Evolutionary conservation across 148 eudicot species (phyloP), one percentile per base, ranked within the genome.

Genomic region (Polygonum maritimum): DNA sequence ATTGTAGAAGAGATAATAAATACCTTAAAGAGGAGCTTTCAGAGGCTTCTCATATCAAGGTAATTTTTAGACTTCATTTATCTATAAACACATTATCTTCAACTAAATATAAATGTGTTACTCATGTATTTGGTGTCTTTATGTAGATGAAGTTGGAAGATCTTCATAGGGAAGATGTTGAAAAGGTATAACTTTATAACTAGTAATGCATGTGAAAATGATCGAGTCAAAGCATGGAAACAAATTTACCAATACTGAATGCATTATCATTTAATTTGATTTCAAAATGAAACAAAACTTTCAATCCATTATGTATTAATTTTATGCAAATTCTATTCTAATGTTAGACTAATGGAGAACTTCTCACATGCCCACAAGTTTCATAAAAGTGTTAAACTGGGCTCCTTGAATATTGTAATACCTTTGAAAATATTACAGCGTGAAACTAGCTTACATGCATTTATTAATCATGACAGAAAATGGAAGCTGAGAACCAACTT

Each of bases 11-110:
- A 82, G 92, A 89, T 74, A 92, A 88, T 78, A 81, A 80, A 54
- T 87, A 90, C 81, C 87, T 94, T 71, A 86, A 84, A 78, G 98
- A 94, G 77, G 98, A 92, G 89, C 92, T 94, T 82, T 87, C 97
- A 2, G 97, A 92, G 82, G 91, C 98, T 77, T 89, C 88, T 81
- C 88, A 81, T 78, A 86, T 92, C 40, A 94, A 92, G 84, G 98
- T 92, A 77, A 85, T 87, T 16, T 49, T 73, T 39, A 74, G 74
- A 21, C 48, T 16, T 49, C 63, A 44, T 21, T 49, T 75, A 49
- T 73, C 58, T 26, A 31, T 52, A 62, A 69, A 57, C 11, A 5
- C 63, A 35, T 60, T n/a, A 49, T 5, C 16, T 48, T 73, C 55
- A n/a, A 16, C 16, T 14, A 45, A 69, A 31, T 31, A 7, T 26